These are phyloP conservation scores for Xylaria castorea DNA, from an alignment of 495 filamentous ascomycete species.

Conservation along the genomic window DNA sequence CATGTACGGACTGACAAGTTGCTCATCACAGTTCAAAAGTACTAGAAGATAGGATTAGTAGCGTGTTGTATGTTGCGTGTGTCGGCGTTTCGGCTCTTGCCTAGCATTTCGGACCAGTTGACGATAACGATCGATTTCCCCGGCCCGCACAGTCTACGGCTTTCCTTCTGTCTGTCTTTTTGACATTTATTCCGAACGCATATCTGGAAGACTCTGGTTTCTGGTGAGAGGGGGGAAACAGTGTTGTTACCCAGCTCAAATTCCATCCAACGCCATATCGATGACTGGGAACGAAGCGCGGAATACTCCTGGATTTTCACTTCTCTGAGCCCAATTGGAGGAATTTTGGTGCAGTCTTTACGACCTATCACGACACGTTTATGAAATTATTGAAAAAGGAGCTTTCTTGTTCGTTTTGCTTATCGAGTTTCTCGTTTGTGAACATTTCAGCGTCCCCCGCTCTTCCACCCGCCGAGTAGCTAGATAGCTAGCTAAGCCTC, in stretches of 20 bases:
- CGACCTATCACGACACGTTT: conserved; percentile 38
- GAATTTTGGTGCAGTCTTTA: conserved; percentile 30
- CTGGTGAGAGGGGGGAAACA: neutral
- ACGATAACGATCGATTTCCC: conserved; percentile 17
- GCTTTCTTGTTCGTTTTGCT: conserved; percentile 7
- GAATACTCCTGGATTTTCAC: conserved; percentile 29
- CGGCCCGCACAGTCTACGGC: neutral
- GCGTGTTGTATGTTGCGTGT: conserved; percentile 1
- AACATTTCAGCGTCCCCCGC: neutral
- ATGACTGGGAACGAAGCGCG: neutral
- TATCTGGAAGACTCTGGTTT: neutral
- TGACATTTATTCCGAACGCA: conserved; percentile 17
- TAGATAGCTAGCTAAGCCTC: neutral
- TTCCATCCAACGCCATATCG: conserved; percentile 2
- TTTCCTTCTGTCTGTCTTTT: conserved; percentile 7
- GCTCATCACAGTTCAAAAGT: neutral
- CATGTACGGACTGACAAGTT: neutral
- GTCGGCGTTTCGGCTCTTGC: neutral
- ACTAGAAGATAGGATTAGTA: conserved; percentile 4
- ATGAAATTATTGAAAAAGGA: conserved; percentile 27
- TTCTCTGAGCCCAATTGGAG: conserved; percentile 33
- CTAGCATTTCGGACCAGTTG: conserved; percentile 11
- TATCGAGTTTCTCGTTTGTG: conserved; percentile 28
- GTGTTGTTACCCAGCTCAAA: neutral
- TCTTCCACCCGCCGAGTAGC: conserved; percentile 42